phyloP scores from a whole-genome alignment of 768 basidiomycete species.

The Cyclocybe aegerita region DNA sequence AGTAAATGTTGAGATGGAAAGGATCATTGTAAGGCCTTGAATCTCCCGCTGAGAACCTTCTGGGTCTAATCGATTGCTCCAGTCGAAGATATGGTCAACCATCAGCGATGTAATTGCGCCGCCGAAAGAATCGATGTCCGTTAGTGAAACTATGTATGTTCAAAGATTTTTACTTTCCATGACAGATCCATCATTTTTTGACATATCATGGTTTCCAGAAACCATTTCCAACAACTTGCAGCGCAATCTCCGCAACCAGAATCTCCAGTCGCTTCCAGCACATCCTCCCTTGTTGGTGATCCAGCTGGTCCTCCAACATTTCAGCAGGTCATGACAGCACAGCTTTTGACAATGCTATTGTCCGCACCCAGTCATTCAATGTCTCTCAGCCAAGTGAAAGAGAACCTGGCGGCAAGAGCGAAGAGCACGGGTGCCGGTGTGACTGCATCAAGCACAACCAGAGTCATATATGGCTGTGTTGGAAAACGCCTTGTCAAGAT shows the following conservation, averaged over 20 bases:
- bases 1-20: constrained; percentile 64
- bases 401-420: constrained; percentile 45
- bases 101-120: constrained; percentile 66
- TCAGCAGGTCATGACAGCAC: constrained; percentile 73
- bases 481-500: constrained; percentile 78
- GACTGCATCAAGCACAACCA: constrained; percentile 48
- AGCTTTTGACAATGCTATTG: constrained; percentile 62
- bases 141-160: constrained; percentile 20
- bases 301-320: constrained; percentile 41
- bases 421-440: constrained; percentile 31
- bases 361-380: constrained; percentile 53
- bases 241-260: constrained; percentile 46
- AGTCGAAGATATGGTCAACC: constrained; percentile 72
- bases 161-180: neutral
- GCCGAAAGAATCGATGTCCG: constrained; percentile 19
- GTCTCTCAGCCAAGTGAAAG: constrained; percentile 63
- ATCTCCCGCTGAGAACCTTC: neutral
- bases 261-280: constrained; percentile 57
- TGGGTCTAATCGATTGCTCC: constrained; percentile 3
- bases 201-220: constrained; percentile 30
- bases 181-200: neutral
- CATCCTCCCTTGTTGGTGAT: constrained; percentile 37
- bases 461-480: constrained; percentile 76
- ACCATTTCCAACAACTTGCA: constrained; percentile 58
- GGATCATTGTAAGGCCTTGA: constrained; percentile 54